Evolutionary conservation across 495 filamentous ascomycete species (phyloP).

Genomic region (Diplogelasinospora grovesii): DNA sequence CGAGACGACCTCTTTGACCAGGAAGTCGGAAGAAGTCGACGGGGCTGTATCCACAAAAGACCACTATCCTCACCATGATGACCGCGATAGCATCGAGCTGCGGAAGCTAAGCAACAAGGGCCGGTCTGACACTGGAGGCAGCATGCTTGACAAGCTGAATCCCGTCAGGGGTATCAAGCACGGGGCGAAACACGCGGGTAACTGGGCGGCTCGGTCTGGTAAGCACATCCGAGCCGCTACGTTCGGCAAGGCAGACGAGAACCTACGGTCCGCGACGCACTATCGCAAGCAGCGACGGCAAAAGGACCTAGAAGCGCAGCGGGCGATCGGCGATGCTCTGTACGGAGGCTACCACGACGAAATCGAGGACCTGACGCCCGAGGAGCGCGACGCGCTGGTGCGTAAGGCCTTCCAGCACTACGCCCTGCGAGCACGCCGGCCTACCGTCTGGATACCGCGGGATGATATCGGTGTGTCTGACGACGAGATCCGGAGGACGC

Average conservation of each 20-base stretch:
- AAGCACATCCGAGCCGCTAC: conserved; percentile 35
- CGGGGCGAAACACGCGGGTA: conserved; percentile 39
- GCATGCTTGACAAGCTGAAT: conserved; percentile 24
- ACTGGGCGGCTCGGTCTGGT: conserved; percentile 41
- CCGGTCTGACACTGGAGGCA: conserved; percentile 15
- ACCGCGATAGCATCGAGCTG: conserved; percentile 53
- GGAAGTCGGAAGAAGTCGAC: not conserved
- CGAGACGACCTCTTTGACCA: conserved; percentile 15
- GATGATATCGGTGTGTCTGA: conserved; percentile 88
- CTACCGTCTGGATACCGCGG: conserved; percentile 89
- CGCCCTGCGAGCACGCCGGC: conserved; percentile 76
- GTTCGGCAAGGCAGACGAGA: conserved; percentile 34
- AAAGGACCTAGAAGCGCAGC: conserved; percentile 61
- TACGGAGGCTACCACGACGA: conserved; percentile 85
- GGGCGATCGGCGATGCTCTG: conserved; percentile 65
- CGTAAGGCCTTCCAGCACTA: conserved; percentile 87
- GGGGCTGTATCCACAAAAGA: not conserved
- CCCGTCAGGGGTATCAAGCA: conserved; percentile 39
- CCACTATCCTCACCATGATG: too few relatives aligned
- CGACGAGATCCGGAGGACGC: conserved; percentile 78
- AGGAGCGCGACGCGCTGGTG: conserved; percentile 81
- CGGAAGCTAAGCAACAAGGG: conserved; percentile 26
- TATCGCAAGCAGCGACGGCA: conserved; percentile 35
- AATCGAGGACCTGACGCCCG: conserved; percentile 88
- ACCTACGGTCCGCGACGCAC: conserved; percentile 27